Conservation (phyloP, 2,329 filamentous ascomycete species). For the Apiospora malaysiana region DNA sequence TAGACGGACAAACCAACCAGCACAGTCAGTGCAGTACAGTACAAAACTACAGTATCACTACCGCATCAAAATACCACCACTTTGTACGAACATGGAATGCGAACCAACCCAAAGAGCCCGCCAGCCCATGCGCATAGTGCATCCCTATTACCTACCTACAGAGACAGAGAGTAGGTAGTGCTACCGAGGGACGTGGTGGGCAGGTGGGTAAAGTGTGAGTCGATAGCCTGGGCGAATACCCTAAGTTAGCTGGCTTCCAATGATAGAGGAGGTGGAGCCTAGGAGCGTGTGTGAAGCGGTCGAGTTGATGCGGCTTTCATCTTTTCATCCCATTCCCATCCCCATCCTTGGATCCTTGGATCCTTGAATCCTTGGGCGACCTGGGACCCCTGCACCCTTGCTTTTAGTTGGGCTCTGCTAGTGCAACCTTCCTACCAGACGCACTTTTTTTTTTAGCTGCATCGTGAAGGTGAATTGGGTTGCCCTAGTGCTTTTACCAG, state of each 20-base stretch:
- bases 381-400: constrained; percentile 11
- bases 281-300: not conserved
- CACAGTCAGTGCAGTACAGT: not conserved
- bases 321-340: constrained; percentile 12
- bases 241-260: not conserved
- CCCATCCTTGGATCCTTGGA: too few species aligned
- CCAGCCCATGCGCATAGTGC: constrained; percentile 17
- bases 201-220: constrained; percentile 15
- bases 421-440: constrained; percentile 7
- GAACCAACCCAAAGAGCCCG: constrained; percentile 15
- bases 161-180: constrained; percentile 1
- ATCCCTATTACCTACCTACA: too few species aligned
- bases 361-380: not conserved
- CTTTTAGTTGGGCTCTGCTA: constrained; percentile 18
- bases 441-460: constrained; percentile 12
- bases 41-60: not conserved
- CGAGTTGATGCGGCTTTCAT: constrained; percentile 16
- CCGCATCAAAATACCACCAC: not conserved
- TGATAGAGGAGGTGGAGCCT: constrained; percentile 11
- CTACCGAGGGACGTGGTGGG: constrained; percentile 17
- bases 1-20: not conserved
- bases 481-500: constrained; percentile 7
- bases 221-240: constrained; percentile 6
- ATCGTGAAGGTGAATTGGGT: constrained; percentile 18
- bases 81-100: constrained; percentile 1